Base-by-base conservation (phyloP, 2,329 filamentous ascomycete species). In the Aspergillus hiratsukae region DNA sequence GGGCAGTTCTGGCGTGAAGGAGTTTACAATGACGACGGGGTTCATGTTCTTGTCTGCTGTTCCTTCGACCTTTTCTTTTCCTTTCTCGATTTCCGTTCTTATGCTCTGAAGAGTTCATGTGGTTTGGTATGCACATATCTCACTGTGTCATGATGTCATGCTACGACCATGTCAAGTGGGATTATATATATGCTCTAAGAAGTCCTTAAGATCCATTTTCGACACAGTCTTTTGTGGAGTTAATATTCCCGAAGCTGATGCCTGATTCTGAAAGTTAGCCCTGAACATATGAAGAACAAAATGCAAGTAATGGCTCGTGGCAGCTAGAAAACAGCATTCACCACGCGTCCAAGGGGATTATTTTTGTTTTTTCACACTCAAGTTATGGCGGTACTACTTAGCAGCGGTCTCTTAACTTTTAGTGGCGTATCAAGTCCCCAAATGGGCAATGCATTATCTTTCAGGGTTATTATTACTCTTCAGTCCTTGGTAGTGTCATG, bases 141-240 rank as follows among this genome's bases (percentile, higher is more conserved):
- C 58, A 60, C 58, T 54, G 53, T 64, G 59, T 65, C 58, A 66
- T 68, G 63, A 65, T 64, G 60, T 61, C 59, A 67, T 55, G 64
- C 58, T 60, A 55, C 58, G 63, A 48, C 41, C 52, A 29, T 46
- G n/a, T 53, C 31, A 43, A 23, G 53, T 53, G 55, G 60, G 58
- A 54, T 52, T 56, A 55, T 52, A 37, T 37, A 17, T 14, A 17
- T 37, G 14, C 31, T 37, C 31, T 6, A 37, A 37, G 31, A 14
- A 37, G 31, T 17, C 31, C 7, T 11, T 37, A 14, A 37, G 14
- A 17, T 37, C 31, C 31, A 37, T 35, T 14, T 35, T 35, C 5
- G 14, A 6, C 31, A 14, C 11, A 4, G 14, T 35, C 4, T 35
- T 35, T 6, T 35, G 31, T 35, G 31, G 31, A 4, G 31, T 17